Base-by-base conservation (phyloP, 768 basidiomycete species). In the Boletus vermiculosoides region DNA sequence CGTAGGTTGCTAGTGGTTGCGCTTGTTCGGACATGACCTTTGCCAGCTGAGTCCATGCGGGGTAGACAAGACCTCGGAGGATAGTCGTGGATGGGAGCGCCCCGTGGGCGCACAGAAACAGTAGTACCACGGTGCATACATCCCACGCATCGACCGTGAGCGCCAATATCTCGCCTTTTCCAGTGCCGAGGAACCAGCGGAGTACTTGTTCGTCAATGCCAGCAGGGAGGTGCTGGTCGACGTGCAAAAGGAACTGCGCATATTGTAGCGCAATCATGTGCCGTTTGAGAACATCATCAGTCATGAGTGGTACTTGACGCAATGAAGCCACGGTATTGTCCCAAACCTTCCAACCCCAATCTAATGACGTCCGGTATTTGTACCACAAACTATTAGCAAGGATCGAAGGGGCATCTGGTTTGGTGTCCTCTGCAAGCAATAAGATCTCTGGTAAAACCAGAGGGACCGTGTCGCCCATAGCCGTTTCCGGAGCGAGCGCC, bases 311-410 rank as follows among this genome's bases (percentile, higher is more conserved):
- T 44, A 89, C 77, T 66, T 88, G 86, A 42, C 85, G 87, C 44
- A 93, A 75, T 50, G 85, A 86, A 7, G 87, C 83, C 44, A 93
- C 78, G 1, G 86, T 83, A 63, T 89, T 92, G 66, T 92, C 89
- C 90, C 90, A 92, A 20, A 88, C 87, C 63, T 86, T 87, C 83
- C 84, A 87, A 2, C 82, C 89, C 89, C 90, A 92, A 62, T 90
- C 82, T 15, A 71, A 64, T 0, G 88, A 82, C 16, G 82, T 83
- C 42, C 87, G 83, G 63, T 92, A 92, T 66, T 89, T 88, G 71
- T 89, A 88, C 91, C 91, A 93, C 15, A 93, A 75, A 45, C 81
- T 80, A 62, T 87, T 88, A 0, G 90, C 90, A 22, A 93, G 82
- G 46, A 81, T 79, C 1, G 85, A 84, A 2, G 88, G 81, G 6